These are phyloP conservation scores for Umbelopsis isabellina DNA, from an alignment of 192 early-diverging fungal genomes.

Conservation along the genomic window DNA sequence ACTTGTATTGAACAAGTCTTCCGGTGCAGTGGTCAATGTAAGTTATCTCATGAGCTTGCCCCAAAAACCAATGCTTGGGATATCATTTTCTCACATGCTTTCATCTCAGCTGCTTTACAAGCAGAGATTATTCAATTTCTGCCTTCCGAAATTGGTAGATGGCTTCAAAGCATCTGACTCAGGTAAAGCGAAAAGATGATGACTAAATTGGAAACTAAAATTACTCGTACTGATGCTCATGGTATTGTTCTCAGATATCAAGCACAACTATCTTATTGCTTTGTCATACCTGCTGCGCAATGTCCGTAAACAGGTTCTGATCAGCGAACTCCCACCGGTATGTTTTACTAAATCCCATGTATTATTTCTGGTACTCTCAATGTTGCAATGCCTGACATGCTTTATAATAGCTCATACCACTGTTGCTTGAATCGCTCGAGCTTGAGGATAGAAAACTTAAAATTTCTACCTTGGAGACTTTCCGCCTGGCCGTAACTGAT, in stretches of 20 bases:
- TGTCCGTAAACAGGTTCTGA: constrained; percentile 81
- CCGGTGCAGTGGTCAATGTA: constrained; percentile 69
- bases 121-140: constrained; percentile 83
- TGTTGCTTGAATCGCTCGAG: constrained; percentile 76
- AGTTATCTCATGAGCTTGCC: not conserved
- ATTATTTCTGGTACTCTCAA: not conserved
- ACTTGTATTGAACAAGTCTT: constrained; percentile 69
- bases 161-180: constrained; percentile 52
- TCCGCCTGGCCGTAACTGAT: constrained; percentile 73
- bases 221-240: not conserved
- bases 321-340: constrained; percentile 77
- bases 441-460: constrained; percentile 69
- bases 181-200: constrained; percentile 29
- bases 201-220: not conserved
- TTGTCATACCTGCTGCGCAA: constrained; percentile 82
- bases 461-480: constrained; percentile 75
- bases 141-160: constrained; percentile 67
- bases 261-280: constrained; percentile 76
- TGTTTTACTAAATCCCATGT: constrained; percentile 33
- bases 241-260: constrained; percentile 45
- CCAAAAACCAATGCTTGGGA: not conserved
- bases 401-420: constrained; percentile 65
- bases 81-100: not conserved
- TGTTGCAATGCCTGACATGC: not conserved
- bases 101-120: constrained; percentile 71